Base-by-base conservation (phyloP, 306 rosid genomes). In the Lithocarpus polystachyus region DNA sequence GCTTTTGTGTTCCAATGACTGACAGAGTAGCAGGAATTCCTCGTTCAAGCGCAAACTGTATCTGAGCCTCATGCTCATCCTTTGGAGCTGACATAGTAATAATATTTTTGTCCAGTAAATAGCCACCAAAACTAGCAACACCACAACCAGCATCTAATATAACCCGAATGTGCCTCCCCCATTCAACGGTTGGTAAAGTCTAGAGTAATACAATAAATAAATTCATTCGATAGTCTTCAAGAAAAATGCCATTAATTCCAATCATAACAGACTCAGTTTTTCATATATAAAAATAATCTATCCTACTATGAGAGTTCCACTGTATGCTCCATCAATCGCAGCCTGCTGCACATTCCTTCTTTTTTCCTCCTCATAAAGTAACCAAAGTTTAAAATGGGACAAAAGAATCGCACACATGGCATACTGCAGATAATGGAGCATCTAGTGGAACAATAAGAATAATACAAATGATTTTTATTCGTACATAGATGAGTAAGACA, bases 11-110 rank as follows among this genome's bases (percentile, higher is more conserved):
- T 90, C 98, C 98, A 60, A 95, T 95, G 74, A 93, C 98, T 3
- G 97, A 87, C 72, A 93, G 96, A 75, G 93, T 90, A 45, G 99
- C 98, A 5, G 98, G 99, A 84, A 95, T 93, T 77, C 99, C 99
- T 68, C 97, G 89, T 79, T 95, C 98, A n/a, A 93, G 76, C 75
- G 99, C 99, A 84, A 95, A 95, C 72, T 95, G 98, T 81, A 95
- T 93, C 90, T 95, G 98, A 75, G 99, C 99, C 84, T 95, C 99
- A 62, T 91, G 99, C 82, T 95, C 98, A 79, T 95, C 99, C 84
- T 95, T 95, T 0, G 99, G 98, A 31, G 97, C 99, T 29, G 99
- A 95, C 99, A 95, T 87, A 68, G 99, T 84, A 51, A 95, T 89
- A 59, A 88, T 97, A 79, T 93, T 88, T 75, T 72, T 93, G 64